phyloP scores from a whole-genome alignment of 1,284 basidiomycete species.

The Afroboletus lepidellus region DNA sequence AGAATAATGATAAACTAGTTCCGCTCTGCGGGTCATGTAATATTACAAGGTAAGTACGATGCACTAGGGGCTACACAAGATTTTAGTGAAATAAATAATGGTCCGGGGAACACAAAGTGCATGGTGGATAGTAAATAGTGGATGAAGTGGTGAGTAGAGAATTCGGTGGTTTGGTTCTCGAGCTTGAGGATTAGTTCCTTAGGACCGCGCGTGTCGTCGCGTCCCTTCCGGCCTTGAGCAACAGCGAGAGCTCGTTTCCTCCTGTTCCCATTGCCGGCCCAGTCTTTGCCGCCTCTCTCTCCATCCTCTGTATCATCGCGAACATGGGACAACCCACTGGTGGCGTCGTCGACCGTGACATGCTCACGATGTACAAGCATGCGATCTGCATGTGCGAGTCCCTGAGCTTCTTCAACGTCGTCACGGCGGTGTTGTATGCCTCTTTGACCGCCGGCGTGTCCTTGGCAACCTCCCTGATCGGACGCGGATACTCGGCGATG shows the following conservation, averaged over 20 bases:
- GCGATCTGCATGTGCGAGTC: slow-evolving; percentile 90
- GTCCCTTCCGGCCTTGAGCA: slow-evolving; percentile 87
- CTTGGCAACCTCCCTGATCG: slow-evolving; percentile 59
- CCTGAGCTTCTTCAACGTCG: slow-evolving; percentile 77
- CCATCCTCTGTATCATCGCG: slow-evolving; percentile 53
- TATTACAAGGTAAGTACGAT: slow-evolving; percentile 16
- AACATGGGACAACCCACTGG: slow-evolving; percentile 50
- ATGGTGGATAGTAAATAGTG: slow-evolving; percentile 11
- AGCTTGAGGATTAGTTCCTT: slow-evolving; percentile 22
- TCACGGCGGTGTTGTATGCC: slow-evolving; percentile 79
- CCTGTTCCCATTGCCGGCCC: slow-evolving; percentile 80
- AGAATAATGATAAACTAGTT: slow-evolving; percentile 7
- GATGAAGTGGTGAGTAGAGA: slow-evolving; percentile 15
- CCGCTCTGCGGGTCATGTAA: slow-evolving; percentile 7
- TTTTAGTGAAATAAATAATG: slow-evolving; percentile 32
- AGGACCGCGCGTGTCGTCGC: slow-evolving; percentile 72
- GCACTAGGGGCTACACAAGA: slow-evolving; percentile 32
- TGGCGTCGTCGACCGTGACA: slow-evolving; percentile 56
- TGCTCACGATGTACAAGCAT: slow-evolving; percentile 79
- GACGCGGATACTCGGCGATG: slow-evolving; percentile 47
- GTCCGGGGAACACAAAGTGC: slow-evolving; percentile 2
- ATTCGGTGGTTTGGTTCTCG: neutral
- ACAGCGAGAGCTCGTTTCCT: slow-evolving; percentile 76
- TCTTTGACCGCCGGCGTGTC: slow-evolving; percentile 56
- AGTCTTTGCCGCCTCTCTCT: slow-evolving; percentile 39